These are phyloP conservation scores for Talaromyces rugulosus DNA, from an alignment of 2,329 filamentous ascomycete species.

Conservation along the genomic window DNA sequence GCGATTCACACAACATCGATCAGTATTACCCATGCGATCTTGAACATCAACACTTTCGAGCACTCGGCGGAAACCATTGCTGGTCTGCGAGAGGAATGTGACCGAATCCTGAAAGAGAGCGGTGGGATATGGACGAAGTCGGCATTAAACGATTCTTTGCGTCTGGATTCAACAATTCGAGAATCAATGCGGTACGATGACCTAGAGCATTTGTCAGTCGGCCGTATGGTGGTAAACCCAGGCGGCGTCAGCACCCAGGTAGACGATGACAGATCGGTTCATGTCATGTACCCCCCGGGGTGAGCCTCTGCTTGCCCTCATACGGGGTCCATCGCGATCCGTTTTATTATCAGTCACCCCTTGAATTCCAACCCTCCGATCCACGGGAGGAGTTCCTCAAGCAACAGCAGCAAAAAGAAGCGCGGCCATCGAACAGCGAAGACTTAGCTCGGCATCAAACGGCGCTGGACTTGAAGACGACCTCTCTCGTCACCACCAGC, in stretches of 20 bases:
- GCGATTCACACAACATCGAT: constrained; percentile 5
- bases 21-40: constrained; percentile 2
- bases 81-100: background rate
- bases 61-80: background rate
- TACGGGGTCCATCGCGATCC: constrained; percentile 1
- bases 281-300: background rate
- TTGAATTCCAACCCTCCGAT: background rate
- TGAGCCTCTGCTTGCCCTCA: constrained; percentile 1
- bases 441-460: background rate
- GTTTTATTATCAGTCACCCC: background rate
- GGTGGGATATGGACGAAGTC: constrained; percentile 1
- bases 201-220: background rate
- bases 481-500: constrained; percentile 49
- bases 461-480: background rate
- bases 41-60: background rate
- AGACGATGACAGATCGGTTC: background rate
- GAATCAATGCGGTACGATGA: constrained; percentile 4
- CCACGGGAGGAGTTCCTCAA: background rate
- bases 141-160: background rate
- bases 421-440: background rate
- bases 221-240: background rate
- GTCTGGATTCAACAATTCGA: constrained; percentile 1
- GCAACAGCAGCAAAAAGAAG: background rate
- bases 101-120: background rate
- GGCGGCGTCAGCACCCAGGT: background rate